Evolutionary conservation across 345 rosid genomes (phyloP).

Genomic region (Microcos paniculata): DNA sequence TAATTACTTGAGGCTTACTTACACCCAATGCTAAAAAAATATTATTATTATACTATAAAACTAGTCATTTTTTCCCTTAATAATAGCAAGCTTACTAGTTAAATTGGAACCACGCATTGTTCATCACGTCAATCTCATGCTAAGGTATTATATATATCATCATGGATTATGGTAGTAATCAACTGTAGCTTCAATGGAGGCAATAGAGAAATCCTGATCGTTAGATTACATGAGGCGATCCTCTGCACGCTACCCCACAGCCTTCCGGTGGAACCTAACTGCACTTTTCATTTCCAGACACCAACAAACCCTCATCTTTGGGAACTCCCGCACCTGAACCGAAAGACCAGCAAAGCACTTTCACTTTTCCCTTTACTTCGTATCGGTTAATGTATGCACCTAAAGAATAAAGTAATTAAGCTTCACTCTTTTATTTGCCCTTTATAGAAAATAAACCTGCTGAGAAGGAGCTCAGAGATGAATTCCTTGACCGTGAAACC

Average conservation of each 20-base stretch:
- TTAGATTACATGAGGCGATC: constrained; percentile 1
- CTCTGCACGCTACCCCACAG: constrained; percentile 2
- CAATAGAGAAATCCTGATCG: not conserved
- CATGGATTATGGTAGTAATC: too few species aligned
- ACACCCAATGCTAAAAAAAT: too few species aligned
- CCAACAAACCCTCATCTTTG: constrained; percentile 30
- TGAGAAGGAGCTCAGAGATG: constrained; percentile 37
- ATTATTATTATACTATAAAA: too few species aligned
- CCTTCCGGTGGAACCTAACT: constrained; percentile 5
- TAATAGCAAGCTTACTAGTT: too few species aligned
- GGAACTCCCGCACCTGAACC: constrained; percentile 7
- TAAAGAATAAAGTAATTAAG: not conserved
- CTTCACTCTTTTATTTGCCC: not conserved
- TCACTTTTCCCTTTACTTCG: not conserved
- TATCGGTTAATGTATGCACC: constrained; percentile 9
- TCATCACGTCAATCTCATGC: too few species aligned
- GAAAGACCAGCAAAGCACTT: not conserved
- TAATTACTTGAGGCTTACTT: too few species aligned
- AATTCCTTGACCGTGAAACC: constrained; percentile 50
- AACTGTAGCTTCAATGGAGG: too few species aligned
- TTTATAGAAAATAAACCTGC: not conserved
- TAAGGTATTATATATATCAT: too few species aligned
- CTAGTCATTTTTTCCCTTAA: too few species aligned
- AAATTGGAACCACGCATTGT: too few species aligned
- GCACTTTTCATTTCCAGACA: not conserved